Percentiles rank a stretch among this genome's conserved stretches.
These are phyloP conservation scores for Chlorella vulgaris DNA, from an alignment of 139 green algal genomes.

Conservation along the genomic window DNA sequence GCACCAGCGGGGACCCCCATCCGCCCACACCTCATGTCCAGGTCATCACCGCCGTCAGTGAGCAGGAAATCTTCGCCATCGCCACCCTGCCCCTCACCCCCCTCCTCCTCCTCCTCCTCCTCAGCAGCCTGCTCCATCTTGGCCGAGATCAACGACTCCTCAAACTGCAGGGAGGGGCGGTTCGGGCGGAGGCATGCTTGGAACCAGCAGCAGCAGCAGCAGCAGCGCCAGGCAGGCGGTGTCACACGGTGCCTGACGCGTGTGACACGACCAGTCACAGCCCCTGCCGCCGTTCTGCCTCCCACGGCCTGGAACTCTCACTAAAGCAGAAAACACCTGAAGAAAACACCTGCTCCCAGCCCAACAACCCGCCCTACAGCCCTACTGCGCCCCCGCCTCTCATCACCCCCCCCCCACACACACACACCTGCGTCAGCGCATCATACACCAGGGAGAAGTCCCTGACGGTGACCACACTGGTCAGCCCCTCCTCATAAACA, in stretches of 20 bases:
- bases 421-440: constrained; percentile 78
- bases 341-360: not conserved
- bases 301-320: too few species aligned
- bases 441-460: constrained; percentile 99
- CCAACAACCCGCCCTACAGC: not conserved
- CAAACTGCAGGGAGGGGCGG: constrained; percentile 66
- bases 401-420: too few species aligned
- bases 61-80: constrained; percentile 79
- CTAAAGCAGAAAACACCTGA: too few species aligned
- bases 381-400: not conserved
- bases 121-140: constrained; percentile 71
- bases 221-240: not conserved
- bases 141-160: constrained; percentile 85
- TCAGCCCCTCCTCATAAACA: constrained; percentile 96
- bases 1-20: too few species aligned
- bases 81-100: constrained; percentile 1
- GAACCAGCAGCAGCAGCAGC: not conserved
- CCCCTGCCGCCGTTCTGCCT: too few species aligned
- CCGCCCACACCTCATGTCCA: constrained; percentile 93
- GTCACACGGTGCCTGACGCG: too few species aligned
- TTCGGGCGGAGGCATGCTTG: not conserved
- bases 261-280: too few species aligned
- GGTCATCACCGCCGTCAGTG: constrained; percentile 78
- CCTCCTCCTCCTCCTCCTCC: constrained; percentile 44
- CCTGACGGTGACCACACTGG: constrained; percentile 59